Evolutionary conservation across 371 early-diverging fungal genomes (phyloP).

Genomic region (Cladochytrium tenue): DNA sequence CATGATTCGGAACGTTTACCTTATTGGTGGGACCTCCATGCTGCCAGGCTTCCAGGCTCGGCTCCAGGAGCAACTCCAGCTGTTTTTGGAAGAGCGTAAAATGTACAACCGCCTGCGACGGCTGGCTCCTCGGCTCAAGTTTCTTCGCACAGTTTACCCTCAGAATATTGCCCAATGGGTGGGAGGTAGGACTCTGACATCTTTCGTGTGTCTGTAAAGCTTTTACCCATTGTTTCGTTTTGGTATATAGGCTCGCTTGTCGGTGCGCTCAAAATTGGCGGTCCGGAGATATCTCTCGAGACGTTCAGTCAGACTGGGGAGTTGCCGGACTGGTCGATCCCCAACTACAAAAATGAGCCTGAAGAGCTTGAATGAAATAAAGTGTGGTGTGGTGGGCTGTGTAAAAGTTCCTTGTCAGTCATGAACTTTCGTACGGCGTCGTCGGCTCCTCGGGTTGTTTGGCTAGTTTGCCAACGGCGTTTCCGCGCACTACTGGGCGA

Average conservation of each 20-base stretch:
- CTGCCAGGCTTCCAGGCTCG: constrained; percentile 73
- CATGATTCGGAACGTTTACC: constrained; percentile 64
- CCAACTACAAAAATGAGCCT: neutral
- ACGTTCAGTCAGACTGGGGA: neutral
- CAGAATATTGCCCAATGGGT: constrained; percentile 74
- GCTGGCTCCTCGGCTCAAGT: constrained; percentile 36
- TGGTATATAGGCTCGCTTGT: constrained; percentile 67
- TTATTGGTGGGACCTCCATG: constrained; percentile 79
- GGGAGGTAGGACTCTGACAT: constrained; percentile 51
- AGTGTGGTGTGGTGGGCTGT: no score
- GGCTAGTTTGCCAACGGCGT: no score
- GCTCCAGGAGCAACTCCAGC: constrained; percentile 39
- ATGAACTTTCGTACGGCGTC: no score
- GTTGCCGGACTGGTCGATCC: constrained; percentile 15
- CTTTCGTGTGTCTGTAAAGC: neutral
- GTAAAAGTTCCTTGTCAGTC: no score
- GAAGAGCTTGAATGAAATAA: neutral
- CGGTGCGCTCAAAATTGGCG: constrained; percentile 70
- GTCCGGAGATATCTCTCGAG: constrained; percentile 64
- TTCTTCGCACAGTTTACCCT: constrained; percentile 58
- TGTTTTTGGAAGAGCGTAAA: constrained; percentile 16
- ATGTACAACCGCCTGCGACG: constrained; percentile 22
- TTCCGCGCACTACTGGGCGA: no score
- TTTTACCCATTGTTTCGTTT: no score
- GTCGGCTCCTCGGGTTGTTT: no score